A percentile compares a stretch with the other conserved stretches of the same genome.
Evolutionary conservation across 495 filamentous ascomycete species (phyloP).

Genomic region (Cercophora samala): DNA sequence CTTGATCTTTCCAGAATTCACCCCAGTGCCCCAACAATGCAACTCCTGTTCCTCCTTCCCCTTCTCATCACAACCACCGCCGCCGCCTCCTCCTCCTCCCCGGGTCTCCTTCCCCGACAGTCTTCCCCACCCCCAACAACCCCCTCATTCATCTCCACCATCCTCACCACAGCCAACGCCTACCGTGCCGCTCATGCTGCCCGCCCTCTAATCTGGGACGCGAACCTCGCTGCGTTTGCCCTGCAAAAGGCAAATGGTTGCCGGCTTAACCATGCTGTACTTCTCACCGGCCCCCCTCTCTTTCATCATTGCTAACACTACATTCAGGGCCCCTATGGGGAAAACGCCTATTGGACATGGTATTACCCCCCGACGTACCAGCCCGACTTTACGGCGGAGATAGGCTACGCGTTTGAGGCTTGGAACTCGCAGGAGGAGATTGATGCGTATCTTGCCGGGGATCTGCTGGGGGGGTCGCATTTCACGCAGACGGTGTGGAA

Average conservation of each 20-base stretch:
- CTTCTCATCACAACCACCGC: not conserved
- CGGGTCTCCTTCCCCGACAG: not conserved
- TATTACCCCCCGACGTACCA: not conserved
- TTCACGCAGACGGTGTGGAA: constrained; percentile 33
- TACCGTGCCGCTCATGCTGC: constrained; percentile 18
- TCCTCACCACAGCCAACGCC: constrained; percentile 18
- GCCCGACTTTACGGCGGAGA: constrained; percentile 17
- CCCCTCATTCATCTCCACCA: constrained; percentile 18
- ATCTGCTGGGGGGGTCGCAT: constrained; percentile 18
- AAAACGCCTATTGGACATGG: constrained; percentile 27
- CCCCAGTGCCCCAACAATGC: not conserved
- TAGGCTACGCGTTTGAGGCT: constrained; percentile 14
- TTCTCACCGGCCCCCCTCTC: not conserved
- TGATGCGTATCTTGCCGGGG: constrained; percentile 14
- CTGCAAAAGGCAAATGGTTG: constrained; percentile 25
- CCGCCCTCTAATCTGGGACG: constrained; percentile 12
- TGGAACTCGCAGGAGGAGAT: constrained; percentile 20
- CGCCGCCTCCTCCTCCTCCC: not conserved
- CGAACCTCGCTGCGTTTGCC: constrained; percentile 17
- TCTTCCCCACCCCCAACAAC: constrained; percentile 20
- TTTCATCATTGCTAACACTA: not conserved
- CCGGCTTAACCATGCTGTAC: constrained; percentile 22
- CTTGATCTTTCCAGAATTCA: not conserved
- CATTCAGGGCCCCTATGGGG: constrained; percentile 24
- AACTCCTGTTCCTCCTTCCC: not conserved